Base-by-base conservation (phyloP, 1,284 basidiomycete genomes). In the Ustilago lituana region DNA sequence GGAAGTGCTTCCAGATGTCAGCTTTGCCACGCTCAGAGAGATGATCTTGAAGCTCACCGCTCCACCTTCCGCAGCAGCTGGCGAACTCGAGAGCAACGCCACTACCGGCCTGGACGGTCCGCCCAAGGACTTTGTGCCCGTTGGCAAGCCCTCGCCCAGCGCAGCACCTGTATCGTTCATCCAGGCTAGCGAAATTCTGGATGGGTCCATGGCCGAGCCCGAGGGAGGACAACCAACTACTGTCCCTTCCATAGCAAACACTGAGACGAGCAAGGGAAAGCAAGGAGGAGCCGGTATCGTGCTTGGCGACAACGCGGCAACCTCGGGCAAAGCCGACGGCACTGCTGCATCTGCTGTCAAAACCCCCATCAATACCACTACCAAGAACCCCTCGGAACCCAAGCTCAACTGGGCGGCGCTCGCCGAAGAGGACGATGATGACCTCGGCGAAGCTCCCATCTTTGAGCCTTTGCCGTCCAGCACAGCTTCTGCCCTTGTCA, bases 361-460 rank as follows among this genome's bases (percentile, higher is more conserved):
- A 8, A 51, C 64, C 9, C 61, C 66, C 24, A 51, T 64, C 52
- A 63, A 63, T 49, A 60, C 61, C 4, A 49, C 48, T 7, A 33
- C 46, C 22, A 49, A 44, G 26, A 29, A 20, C 15, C 12, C n/a
- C 9, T 11, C 43, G 23, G 66, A 58, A 31, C 52, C 66, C 26
- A 69, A 69, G 40, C 49, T 70, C 40, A 70, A 70, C 39, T 70
- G 67, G 57, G 73, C 73, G 2, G 65, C 60, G 11, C 45, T 65
- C 23, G 70, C 56, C 22, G 66, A 65, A 19, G 70, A 70, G 29
- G 72, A 74, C 31, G 67, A 71, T 27, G 67, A 53, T 33, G 68
- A 68, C 20, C 57, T 65, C 4, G 65, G 62, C 15, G 68, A 72
- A 22, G 65, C 64, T 6, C 67, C 61, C 14, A 61, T 70, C 0